Evolutionary conservation across 441 rosid species (phyloP).

Genomic region (Jatropha multifida): DNA sequence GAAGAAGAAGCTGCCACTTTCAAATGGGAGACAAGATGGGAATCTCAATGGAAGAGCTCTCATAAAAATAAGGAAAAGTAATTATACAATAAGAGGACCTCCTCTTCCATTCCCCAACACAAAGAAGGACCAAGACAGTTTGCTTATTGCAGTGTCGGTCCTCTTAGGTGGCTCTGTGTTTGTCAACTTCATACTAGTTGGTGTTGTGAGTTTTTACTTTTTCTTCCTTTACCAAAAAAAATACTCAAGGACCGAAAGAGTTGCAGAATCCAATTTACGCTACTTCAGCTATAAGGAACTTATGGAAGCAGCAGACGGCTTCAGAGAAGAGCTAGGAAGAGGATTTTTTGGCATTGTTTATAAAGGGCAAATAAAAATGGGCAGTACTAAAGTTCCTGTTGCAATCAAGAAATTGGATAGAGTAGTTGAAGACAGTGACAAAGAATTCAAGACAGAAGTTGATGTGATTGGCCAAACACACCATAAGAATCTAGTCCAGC

Average conservation of each 20-base stretch:
- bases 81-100: neutral
- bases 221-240: conserved; percentile 15
- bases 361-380: conserved; percentile 25
- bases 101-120: neutral
- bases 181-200: conserved; percentile 21
- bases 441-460: conserved; percentile 38
- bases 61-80: conserved; percentile 29
- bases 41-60: conserved; percentile 8
- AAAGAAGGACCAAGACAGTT: neutral
- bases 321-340: conserved; percentile 44
- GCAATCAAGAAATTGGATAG: conserved; percentile 36
- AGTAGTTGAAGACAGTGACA: conserved; percentile 23
- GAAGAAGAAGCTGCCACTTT: conserved; percentile 47
- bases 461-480: conserved; percentile 36
- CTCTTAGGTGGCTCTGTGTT: conserved; percentile 35
- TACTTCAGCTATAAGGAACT: conserved; percentile 39
- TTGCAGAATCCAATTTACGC: conserved; percentile 23
- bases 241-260: neutral
- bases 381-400: neutral
- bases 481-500: conserved; percentile 47
- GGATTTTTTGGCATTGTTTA: conserved; percentile 41
- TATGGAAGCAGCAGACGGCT: conserved; percentile 27
- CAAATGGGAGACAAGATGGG: conserved; percentile 26
- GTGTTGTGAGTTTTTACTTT: conserved; percentile 16
- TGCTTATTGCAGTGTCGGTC: conserved; percentile 11